A percentile compares a stretch with the other conserved stretches of the same genome.
These are phyloP conservation scores for Geotrichum aggregatum DNA, from an alignment of 1,139 yeast genomes.

Conservation along the genomic window DNA sequence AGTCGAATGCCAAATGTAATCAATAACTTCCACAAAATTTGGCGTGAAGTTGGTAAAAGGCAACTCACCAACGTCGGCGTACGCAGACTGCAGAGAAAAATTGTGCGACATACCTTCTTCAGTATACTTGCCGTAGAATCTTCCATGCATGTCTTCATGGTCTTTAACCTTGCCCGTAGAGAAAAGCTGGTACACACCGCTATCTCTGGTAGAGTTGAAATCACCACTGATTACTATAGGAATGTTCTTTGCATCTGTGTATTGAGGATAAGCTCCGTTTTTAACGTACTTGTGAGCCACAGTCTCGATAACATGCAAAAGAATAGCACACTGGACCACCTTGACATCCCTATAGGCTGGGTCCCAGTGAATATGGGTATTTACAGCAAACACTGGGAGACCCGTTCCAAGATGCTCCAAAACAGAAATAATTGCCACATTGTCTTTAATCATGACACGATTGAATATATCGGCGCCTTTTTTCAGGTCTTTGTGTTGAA, in stretches of 20 bases:
- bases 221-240: conserved; percentile 91
- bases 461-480: conserved; percentile 92
- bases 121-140: conserved; percentile 88
- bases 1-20: conserved; percentile 92
- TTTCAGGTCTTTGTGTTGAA: conserved; percentile 82
- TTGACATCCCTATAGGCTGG: conserved; percentile 95
- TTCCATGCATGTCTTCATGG: conserved; percentile 77
- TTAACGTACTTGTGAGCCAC: conserved; percentile 51
- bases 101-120: conserved; percentile 82
- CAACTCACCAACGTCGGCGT: conserved; percentile 77
- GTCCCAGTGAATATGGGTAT: conserved; percentile 96
- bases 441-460: conserved; percentile 94
- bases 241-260: conserved; percentile 57
- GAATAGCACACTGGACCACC: conserved; percentile 89
- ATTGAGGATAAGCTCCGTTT: conserved; percentile 30
- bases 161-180: conserved; percentile 66
- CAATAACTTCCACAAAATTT: conserved; percentile 86
- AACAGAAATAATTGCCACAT: conserved; percentile 74
- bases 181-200: conserved; percentile 89
- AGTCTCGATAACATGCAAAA: conserved; percentile 79
- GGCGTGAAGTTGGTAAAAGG: conserved; percentile 96
- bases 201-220: conserved; percentile 79
- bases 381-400: conserved; percentile 67
- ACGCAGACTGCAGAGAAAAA: conserved; percentile 79
- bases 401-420: conserved; percentile 68